These are phyloP conservation scores for Scedosporium aurantiacum DNA, from an alignment of 2,329 filamentous ascomycete species.

Conservation along the genomic window DNA sequence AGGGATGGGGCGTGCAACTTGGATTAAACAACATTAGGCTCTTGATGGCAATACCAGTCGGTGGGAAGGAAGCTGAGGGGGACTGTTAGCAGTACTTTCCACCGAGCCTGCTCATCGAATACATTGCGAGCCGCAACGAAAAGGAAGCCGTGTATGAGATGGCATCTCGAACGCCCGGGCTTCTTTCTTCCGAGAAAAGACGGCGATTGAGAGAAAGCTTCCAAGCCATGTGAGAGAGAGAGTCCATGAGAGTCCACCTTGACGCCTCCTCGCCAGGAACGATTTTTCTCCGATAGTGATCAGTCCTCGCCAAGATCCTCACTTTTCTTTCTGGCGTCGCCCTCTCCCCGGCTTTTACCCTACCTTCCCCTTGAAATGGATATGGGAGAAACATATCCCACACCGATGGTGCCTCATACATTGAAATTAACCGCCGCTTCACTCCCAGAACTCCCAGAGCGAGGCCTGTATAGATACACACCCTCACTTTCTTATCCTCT, in stretches of 20 bases:
- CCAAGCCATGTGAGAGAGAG: not conserved
- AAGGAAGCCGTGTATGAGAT: not conserved
- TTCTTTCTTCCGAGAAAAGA: not conserved
- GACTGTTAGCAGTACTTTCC: not conserved
- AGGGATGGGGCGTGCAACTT: not conserved
- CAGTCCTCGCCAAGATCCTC: not conserved
- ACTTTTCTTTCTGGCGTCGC: not conserved
- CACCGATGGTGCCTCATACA: not conserved
- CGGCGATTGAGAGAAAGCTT: not conserved
- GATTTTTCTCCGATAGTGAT: not conserved
- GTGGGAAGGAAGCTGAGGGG: not conserved
- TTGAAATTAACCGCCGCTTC: not conserved
- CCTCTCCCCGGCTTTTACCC: not conserved
- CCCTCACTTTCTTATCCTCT: not conserved
- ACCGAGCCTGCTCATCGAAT: not conserved
- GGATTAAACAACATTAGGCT: not conserved
- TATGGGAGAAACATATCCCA: not conserved
- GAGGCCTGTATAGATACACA: not conserved
- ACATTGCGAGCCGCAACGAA: not conserved
- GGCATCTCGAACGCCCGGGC: not conserved
- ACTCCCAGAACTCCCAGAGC: not conserved
- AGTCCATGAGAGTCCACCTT: too few relatives aligned
- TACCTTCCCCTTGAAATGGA: not conserved
- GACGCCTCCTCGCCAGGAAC: not conserved
- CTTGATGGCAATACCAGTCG: not conserved